Evolutionary conservation across 2,329 filamentous ascomycete species (phyloP).

Genomic region (Colletotrichum liriopes): DNA sequence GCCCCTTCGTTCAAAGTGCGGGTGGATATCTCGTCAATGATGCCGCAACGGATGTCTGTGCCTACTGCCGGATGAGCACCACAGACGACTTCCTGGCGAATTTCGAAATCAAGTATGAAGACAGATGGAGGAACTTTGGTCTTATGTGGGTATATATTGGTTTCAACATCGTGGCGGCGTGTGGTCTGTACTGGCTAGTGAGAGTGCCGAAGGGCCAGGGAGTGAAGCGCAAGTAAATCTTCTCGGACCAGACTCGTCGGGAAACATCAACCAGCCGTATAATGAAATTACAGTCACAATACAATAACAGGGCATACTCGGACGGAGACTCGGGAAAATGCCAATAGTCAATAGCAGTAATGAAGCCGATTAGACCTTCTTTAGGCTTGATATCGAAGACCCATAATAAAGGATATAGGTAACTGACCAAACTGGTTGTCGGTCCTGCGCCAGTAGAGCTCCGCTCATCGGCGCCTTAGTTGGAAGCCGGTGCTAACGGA

Average conservation of each 20-base stretch:
- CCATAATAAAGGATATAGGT: too few relatives aligned
- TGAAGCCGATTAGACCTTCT: background rate
- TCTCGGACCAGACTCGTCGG: background rate
- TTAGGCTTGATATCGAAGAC: background rate
- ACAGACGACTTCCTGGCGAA: conserved; percentile 57
- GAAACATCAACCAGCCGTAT: background rate
- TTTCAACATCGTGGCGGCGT: conserved; percentile 66
- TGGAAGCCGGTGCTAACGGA: background rate
- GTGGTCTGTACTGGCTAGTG: conserved; percentile 63
- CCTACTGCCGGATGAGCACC: conserved; percentile 57
- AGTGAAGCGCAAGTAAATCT: conserved; percentile 11
- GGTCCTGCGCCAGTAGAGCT: background rate
- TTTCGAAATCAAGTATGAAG: conserved; percentile 61
- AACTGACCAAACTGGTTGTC: background rate
- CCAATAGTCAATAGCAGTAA: background rate
- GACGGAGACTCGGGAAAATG: too few relatives aligned
- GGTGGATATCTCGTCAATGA: conserved; percentile 40
- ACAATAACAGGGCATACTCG: background rate
- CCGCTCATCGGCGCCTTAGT: background rate
- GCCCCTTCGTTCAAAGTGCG: conserved; percentile 26
- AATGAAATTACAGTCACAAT: background rate
- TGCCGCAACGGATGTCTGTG: conserved; percentile 58
- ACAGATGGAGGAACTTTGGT: conserved; percentile 68
- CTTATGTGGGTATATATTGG: conserved; percentile 69
- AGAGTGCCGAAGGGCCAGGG: conserved; percentile 48